Conservation (phyloP, 208 protist genomes). For the Angomonas ambiguus region DNA sequence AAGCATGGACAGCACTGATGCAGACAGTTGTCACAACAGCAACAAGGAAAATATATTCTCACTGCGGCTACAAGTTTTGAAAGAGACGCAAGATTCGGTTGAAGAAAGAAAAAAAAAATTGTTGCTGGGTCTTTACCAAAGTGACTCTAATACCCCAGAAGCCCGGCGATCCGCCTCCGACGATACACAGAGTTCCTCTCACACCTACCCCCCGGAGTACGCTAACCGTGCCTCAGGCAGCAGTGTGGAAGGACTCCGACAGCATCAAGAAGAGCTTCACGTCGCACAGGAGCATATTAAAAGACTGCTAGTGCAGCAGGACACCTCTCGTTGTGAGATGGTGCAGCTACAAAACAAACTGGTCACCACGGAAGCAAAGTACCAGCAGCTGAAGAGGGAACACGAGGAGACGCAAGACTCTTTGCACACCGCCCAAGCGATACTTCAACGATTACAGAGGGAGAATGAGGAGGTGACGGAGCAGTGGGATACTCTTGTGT, state of each 20-base stretch:
- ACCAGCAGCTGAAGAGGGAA: not conserved
- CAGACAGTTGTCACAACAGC: not conserved
- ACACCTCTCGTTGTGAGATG: not conserved
- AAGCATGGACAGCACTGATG: not conserved
- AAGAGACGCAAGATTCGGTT: not conserved
- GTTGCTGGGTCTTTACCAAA: not conserved
- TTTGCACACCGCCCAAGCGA: not conserved
- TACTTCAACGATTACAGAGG: constrained; percentile 10
- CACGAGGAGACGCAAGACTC: not conserved
- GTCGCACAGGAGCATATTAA: not conserved
- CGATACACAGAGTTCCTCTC: not conserved
- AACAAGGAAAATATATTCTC: not conserved
- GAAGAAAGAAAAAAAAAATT: not conserved
- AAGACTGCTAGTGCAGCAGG: not conserved
- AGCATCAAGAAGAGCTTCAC: not conserved
- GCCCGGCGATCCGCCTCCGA: not conserved
- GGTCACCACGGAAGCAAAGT: not conserved
- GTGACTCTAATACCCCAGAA: too few relatives aligned
- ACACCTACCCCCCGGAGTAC: too few relatives aligned
- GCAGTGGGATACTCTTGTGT: constrained; percentile 21
- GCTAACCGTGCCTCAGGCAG: not conserved
- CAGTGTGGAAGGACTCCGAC: not conserved
- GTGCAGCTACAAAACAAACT: not conserved
- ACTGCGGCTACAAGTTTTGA: not conserved
- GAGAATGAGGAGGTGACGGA: constrained; percentile 16